Conservation (phyloP, 352 stramenopile genomes). For the Globisporangium perplexum region DNA sequence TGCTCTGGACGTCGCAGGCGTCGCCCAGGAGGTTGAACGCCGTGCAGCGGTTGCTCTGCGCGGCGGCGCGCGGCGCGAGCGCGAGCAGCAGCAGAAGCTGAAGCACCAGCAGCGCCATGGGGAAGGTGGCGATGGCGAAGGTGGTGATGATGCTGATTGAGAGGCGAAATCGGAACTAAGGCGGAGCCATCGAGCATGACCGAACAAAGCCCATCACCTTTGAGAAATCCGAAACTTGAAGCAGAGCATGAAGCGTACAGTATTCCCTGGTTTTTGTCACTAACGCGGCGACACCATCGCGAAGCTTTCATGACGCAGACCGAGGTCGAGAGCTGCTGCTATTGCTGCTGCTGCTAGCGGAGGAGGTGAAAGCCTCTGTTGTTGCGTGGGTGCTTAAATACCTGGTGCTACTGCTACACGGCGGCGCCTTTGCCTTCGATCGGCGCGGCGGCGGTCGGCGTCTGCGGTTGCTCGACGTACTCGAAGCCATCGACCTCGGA, state of each 20-base stretch:
- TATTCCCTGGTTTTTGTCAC: no score
- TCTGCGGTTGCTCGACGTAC: not conserved
- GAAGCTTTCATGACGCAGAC: no score
- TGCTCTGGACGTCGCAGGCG: conserved; percentile 31
- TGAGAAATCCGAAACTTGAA: no score
- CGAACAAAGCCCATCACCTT: no score
- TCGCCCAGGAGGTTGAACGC: conserved; percentile 24
- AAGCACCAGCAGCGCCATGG: not conserved
- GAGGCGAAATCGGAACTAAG: not conserved
- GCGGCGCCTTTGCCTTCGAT: not conserved
- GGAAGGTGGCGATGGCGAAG: not conserved
- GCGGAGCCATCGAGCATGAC: not conserved
- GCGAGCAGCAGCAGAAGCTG: not conserved
- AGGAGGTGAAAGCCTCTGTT: no score
- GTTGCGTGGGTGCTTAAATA: no score
- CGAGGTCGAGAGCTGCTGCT: no score
- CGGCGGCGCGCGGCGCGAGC: not conserved
- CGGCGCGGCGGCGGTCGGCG: not conserved
- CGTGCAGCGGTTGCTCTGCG: conserved; percentile 18
- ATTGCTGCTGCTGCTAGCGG: no score
- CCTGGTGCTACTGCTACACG: no score
- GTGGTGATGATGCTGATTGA: no score
- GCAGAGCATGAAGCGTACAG: no score
- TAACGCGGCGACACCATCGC: no score
- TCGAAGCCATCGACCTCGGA: conserved; percentile 3